Conservation (phyloP, 2,329 filamentous ascomycete species). For the Parasarocladium wereldwijsianum region DNA sequence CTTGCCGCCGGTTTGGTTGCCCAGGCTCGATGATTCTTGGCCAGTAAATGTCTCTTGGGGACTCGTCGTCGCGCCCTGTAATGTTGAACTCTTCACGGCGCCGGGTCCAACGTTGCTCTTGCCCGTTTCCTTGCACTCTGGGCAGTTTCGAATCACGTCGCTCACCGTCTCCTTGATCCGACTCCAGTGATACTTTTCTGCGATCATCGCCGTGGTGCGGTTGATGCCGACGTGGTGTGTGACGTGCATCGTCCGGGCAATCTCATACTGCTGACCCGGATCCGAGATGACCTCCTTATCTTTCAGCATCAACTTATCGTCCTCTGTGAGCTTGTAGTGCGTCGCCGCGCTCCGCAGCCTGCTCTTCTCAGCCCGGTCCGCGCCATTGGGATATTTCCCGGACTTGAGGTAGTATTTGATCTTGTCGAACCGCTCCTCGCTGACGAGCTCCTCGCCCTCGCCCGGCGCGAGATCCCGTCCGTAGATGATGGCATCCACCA, state of each 20-base stretch:
- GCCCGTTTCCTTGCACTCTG: conserved; percentile 70
- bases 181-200: conserved; percentile 93
- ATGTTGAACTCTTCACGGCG: conserved; percentile 2
- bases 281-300: conserved; percentile 95
- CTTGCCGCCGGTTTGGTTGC: neutral
- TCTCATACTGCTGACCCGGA: conserved; percentile 77
- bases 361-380: conserved; percentile 90
- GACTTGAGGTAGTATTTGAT: conserved; percentile 96
- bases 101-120: conserved; percentile 28
- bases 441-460: conserved; percentile 69
- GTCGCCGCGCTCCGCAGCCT: conserved; percentile 84
- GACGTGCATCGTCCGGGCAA: conserved; percentile 64
- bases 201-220: conserved; percentile 89
- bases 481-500: conserved; percentile 66
- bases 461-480: conserved; percentile 44
- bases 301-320: conserved; percentile 85
- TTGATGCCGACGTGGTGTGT: conserved; percentile 83
- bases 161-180: conserved; percentile 96
- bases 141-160: conserved; percentile 83
- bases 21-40: too few species aligned
- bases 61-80: neutral
- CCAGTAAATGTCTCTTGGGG: too few species aligned
- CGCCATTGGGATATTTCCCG: conserved; percentile 81
- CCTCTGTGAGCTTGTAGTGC: conserved; percentile 73
- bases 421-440: conserved; percentile 96